Evolutionary conservation across 2,329 filamentous ascomycete genomes (phyloP).

Genomic region (Diaporthe batatas): DNA sequence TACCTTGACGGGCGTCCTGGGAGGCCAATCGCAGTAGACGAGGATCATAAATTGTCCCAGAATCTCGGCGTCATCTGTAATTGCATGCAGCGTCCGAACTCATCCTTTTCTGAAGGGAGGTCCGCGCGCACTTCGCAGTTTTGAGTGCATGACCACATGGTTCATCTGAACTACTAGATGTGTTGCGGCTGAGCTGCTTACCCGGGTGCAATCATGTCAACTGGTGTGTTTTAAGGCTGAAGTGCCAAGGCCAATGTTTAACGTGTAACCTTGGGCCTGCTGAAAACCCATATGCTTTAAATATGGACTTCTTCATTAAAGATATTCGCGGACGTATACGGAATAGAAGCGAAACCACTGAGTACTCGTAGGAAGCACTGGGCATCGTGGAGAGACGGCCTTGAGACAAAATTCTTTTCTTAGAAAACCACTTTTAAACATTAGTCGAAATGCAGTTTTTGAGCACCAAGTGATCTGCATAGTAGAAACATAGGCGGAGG

Average conservation of each 20-base stretch:
- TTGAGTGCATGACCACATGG: not conserved
- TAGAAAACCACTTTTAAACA: not conserved
- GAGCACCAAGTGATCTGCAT: not conserved
- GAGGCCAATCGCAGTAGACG: constrained; percentile 9
- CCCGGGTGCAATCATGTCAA: not conserved
- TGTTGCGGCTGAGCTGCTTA: constrained; percentile 12
- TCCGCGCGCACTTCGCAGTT: constrained; percentile 11
- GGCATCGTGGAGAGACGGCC: not conserved
- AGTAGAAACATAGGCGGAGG: not conserved
- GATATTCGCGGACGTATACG: no score
- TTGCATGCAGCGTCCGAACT: constrained; percentile 15
- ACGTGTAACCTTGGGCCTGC: not conserved
- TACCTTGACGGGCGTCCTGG: not conserved
- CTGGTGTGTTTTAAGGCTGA: not conserved
- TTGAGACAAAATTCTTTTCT: not conserved
- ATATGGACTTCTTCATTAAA: not conserved
- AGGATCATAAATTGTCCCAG: not conserved
- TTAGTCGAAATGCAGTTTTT: not conserved
- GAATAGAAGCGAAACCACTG: no score
- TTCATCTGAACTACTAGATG: not conserved
- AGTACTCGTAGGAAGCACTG: not conserved
- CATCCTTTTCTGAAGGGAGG: not conserved
- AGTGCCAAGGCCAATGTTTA: constrained; percentile 3
- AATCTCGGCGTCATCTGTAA: constrained; percentile 1
- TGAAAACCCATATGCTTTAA: not conserved